A percentile compares a stretch with the other conserved stretches of the same genome.
phyloP scores from a whole-genome alignment of 2,329 filamentous ascomycete genomes.

The Stemphylium beticola region DNA sequence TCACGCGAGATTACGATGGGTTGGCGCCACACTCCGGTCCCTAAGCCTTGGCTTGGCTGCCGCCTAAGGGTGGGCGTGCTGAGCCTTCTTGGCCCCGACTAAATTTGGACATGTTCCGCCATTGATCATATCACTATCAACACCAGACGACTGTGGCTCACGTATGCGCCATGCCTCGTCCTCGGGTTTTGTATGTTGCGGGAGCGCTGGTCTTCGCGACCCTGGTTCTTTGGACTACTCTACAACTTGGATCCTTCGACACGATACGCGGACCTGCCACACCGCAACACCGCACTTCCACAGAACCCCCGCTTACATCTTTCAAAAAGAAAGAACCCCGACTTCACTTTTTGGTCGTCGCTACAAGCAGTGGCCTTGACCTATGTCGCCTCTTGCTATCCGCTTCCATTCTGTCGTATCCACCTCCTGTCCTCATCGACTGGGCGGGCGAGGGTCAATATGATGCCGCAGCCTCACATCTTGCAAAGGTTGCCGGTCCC shows the following conservation, averaged over 20 bases:
- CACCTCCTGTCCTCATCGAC: slow-evolving; percentile 2
- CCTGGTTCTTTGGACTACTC: slow-evolving; percentile 1
- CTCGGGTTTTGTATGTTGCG: not conserved
- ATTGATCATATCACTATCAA: not conserved
- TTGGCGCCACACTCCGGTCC: not conserved
- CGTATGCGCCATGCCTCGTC: slow-evolving; percentile 5
- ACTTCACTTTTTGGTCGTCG: slow-evolving; percentile 2
- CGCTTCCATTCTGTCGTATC: slow-evolving; percentile 1
- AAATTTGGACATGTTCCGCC: not conserved
- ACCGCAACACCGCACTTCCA: not conserved
- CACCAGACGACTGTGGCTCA: not conserved
- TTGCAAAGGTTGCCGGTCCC: slow-evolving; percentile 3
- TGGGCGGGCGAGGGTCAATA: slow-evolving; percentile 3
- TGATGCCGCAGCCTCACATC: slow-evolving; percentile 1
- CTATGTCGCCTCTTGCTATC: slow-evolving; percentile 5
- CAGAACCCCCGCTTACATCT: not conserved
- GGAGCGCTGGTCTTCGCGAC: slow-evolving; percentile 1
- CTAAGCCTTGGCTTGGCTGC: not conserved
- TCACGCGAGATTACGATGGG: not conserved
- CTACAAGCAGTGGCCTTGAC: slow-evolving; percentile 3
- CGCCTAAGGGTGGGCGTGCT: not conserved
- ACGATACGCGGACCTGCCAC: not conserved
- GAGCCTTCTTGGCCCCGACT: not conserved
- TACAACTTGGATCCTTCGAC: not conserved
- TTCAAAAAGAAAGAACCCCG: not conserved